Base-by-base conservation (phyloP, 129 eudicot genomes). In the Helichrysum umbraculigerum region DNA sequence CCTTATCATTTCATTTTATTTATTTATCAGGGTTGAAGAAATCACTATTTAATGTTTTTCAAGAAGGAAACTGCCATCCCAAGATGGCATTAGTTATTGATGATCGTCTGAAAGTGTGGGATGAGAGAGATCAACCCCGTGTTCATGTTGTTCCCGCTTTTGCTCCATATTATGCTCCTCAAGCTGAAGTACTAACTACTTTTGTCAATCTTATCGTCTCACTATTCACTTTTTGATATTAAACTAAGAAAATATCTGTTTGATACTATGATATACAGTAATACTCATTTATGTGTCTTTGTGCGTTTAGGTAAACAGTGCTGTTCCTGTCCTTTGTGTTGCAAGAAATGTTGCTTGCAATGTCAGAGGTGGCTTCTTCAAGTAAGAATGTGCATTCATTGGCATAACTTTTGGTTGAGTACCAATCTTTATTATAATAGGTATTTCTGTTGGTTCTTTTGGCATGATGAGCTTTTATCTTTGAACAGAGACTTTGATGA, bases 81-180 rank as follows among this genome's bases (percentile, higher is more conserved):
- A 95, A 89, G 79, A 89, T 95, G 96, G 84, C 96, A 42, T 81
- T 95, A 84, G 97, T 95, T 76, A 89, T 95, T 89, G 99, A 95
- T 85, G 99, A 95, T 83, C 99, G 99, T 51, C 57, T 91, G 61
- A 95, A 89, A 83, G 99, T 95, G 68, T 95, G 99, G 99, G 99
- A 95, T 82, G 99, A 95, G 82, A 89, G 83, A 81, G 99, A 95
- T 88, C 99, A 95, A 76, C 94, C 99, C 39, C 94, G 99, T 57
- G 99, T 95, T 72, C 99, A 95, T 59, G 99, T 95, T 73, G 99
- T 95, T 76, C 97, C 99, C 52, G 97, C 99, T 75, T 95, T 95
- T 88, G 94, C 99, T 74, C 99, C 99, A 16, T 95, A 95, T 81
- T 87, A 87, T 83, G 96, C 99, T 61, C 99, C 99, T 66, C 97